These are phyloP conservation scores for Elongisporangium undulatum DNA, from an alignment of 352 stramenopile species.

Conservation along the genomic window DNA sequence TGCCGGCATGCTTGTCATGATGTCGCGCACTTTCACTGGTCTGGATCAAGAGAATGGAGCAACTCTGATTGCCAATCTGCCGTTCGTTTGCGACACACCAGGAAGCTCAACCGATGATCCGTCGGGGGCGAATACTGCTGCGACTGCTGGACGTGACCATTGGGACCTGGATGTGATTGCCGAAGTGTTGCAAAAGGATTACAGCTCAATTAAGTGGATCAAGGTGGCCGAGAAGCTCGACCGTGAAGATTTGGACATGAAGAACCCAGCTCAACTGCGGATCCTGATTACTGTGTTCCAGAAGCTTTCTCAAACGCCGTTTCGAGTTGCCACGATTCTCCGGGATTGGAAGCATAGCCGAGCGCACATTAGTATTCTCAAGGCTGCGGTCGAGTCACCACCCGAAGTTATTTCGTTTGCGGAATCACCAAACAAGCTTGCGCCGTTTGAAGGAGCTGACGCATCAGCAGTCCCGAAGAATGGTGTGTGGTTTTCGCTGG, in stretches of 20 bases:
- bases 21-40: slow-evolving; percentile 74
- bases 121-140: slow-evolving; percentile 18
- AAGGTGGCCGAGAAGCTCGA: slow-evolving; percentile 87
- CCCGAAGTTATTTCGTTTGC: slow-evolving; percentile 76
- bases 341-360: slow-evolving; percentile 77
- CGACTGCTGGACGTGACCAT: slow-evolving; percentile 30
- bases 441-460: slow-evolving; percentile 83
- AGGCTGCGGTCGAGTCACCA: slow-evolving; percentile 75
- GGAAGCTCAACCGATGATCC: slow-evolving; percentile 16
- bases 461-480: slow-evolving; percentile 82
- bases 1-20: slow-evolving; percentile 86
- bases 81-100: slow-evolving; percentile 62
- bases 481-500: slow-evolving; percentile 84
- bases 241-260: slow-evolving; percentile 63
- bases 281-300: slow-evolving; percentile 79
- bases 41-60: slow-evolving; percentile 62
- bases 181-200: slow-evolving; percentile 82
- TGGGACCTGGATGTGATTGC: slow-evolving; percentile 87
- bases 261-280: slow-evolving; percentile 57
- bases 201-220: slow-evolving; percentile 78
- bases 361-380: slow-evolving; percentile 72
- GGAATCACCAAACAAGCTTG: slow-evolving; percentile 76
- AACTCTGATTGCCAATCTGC: slow-evolving; percentile 78
- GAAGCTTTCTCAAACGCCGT: slow-evolving; percentile 77
- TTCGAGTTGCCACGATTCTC: slow-evolving; percentile 64